Percentiles rank a stretch among this genome's conserved stretches.
phyloP scores from a whole-genome alignment of 176 grass and related monocot species.

The Avena atlantica region DNA sequence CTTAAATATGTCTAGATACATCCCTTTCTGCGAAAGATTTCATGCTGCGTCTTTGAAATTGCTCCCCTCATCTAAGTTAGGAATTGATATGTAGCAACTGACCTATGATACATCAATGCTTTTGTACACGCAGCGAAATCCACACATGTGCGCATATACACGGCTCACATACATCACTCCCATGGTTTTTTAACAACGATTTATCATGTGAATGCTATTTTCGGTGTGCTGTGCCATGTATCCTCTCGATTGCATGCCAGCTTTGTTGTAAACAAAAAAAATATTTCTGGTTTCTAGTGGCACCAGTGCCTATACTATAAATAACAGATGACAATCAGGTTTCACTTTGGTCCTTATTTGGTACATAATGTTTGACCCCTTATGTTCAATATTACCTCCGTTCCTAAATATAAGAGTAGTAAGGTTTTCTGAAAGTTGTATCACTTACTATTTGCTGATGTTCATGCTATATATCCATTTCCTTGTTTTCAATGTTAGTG shows the following conservation, averaged over 20 bases:
- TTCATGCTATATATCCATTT: slow-evolving; percentile 16
- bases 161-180: neutral
- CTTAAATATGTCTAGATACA: no score
- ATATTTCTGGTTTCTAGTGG: neutral
- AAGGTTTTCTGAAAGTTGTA: slow-evolving; percentile 7
- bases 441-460: neutral
- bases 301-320: slow-evolving; percentile 4
- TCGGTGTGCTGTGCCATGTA: neutral
- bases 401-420: no score
- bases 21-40: neutral
- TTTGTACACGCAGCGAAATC: neutral
- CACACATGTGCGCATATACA: neutral
- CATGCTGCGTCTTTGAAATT: neutral
- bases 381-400: neutral
- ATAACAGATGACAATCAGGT: neutral
- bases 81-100: neutral
- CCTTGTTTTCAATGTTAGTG: slow-evolving; percentile 5
- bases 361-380: neutral
- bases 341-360: neutral
- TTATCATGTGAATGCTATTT: neutral
- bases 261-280: neutral
- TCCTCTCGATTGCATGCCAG: neutral
- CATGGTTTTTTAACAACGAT: slow-evolving; percentile 6
- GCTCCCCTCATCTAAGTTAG: neutral
- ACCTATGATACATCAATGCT: neutral